Conservation (phyloP, 1,284 basidiomycete genomes). For the Naganishia cerealis region DNA sequence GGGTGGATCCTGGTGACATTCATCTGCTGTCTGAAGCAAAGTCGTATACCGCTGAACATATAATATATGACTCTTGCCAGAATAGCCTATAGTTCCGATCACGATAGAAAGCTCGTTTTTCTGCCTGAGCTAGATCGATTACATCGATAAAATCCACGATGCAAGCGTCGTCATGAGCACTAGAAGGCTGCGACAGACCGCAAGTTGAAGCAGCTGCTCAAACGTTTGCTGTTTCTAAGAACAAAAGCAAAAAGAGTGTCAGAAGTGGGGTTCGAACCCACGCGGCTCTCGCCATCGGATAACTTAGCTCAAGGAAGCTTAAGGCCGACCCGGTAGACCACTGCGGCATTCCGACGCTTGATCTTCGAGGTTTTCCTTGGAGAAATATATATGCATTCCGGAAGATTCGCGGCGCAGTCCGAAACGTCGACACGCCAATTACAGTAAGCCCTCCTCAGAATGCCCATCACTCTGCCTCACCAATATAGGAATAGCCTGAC, state of each 20-base stretch:
- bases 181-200: background rate
- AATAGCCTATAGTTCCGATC: too few relatives aligned
- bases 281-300: conserved; percentile 33
- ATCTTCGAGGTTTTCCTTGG: background rate
- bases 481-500: too few relatives aligned
- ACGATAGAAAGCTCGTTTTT: too few relatives aligned
- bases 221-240: too few relatives aligned
- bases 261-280: conserved; percentile 30
- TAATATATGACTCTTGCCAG: too few relatives aligned
- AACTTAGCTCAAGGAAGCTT: conserved; percentile 25
- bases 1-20: background rate
- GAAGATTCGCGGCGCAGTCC: background rate
- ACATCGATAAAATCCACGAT: too few relatives aligned
- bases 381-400: too few relatives aligned
- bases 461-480: too few relatives aligned
- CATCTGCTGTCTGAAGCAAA: too few relatives aligned
- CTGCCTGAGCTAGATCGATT: too few relatives aligned
- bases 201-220: background rate
- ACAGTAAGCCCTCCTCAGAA: too few relatives aligned
- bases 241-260: conserved; percentile 19
- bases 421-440: background rate
- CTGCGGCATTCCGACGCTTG: conserved; percentile 29
- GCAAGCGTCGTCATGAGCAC: background rate
- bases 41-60: too few relatives aligned
- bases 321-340: conserved; percentile 33